These are phyloP conservation scores for Achlya hypogyna DNA, from an alignment of 352 stramenopile species.

Conservation along the genomic window DNA sequence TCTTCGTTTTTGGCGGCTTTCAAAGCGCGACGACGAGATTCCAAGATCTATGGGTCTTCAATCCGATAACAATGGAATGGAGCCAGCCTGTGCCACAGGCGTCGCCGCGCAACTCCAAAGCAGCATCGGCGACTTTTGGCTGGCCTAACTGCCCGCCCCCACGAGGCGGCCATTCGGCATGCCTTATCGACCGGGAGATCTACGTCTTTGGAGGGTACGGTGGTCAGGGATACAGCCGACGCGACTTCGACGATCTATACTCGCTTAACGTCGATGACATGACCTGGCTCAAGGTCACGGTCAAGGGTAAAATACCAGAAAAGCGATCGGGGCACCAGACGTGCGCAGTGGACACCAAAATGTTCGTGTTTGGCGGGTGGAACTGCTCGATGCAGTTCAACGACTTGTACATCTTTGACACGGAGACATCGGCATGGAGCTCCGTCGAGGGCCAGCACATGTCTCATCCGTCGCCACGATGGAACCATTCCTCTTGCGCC, in stretches of 20 bases:
- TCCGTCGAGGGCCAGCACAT: slow-evolving; percentile 66
- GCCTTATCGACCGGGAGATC: slow-evolving; percentile 71
- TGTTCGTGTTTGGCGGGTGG: slow-evolving; percentile 93
- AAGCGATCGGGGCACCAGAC: slow-evolving; percentile 89
- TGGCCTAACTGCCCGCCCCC: slow-evolving; percentile 54
- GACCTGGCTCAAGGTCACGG: slow-evolving; percentile 73
- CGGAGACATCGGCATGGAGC: slow-evolving; percentile 75
- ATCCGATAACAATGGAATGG: slow-evolving; percentile 91
- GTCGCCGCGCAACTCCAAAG: background rate
- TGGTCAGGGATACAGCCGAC: slow-evolving; percentile 81
- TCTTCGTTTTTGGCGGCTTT: slow-evolving; percentile 94
- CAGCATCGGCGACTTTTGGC: slow-evolving; percentile 15
- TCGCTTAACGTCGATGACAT: slow-evolving; percentile 83
- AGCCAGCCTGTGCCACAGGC: slow-evolving; percentile 34
- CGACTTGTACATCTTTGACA: slow-evolving; percentile 91
- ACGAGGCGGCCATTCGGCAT: slow-evolving; percentile 84
- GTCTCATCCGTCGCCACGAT: slow-evolving; percentile 75
- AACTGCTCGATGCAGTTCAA: slow-evolving; percentile 93
- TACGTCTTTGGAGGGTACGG: slow-evolving; percentile 95
- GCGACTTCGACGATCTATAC: slow-evolving; percentile 93
- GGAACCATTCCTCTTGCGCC: slow-evolving; percentile 90
- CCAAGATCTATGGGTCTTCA: slow-evolving; percentile 96
- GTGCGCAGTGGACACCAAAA: slow-evolving; percentile 79
- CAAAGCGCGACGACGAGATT: slow-evolving; percentile 79
- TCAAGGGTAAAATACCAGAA: slow-evolving; percentile 81